Evolutionary conservation across 1,139 yeast species (phyloP).

Genomic region (Taiozyma sp.): DNA sequence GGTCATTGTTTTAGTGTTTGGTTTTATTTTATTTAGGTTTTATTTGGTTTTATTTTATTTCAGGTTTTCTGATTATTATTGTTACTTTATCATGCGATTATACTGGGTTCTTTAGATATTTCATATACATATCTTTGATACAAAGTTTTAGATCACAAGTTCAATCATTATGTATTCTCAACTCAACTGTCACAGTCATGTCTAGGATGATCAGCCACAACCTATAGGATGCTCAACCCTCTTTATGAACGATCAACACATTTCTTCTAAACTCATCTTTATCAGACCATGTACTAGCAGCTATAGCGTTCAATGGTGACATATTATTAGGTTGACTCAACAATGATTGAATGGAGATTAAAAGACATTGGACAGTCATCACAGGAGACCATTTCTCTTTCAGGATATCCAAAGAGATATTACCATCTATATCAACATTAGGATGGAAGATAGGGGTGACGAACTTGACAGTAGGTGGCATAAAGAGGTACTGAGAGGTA

Average conservation of each 20-base stretch:
- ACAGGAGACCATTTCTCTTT: slow-evolving; percentile 70
- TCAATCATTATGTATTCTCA: too few relatives aligned
- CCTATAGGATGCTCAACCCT: neutral
- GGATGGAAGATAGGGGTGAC: slow-evolving; percentile 70
- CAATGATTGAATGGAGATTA: slow-evolving; percentile 52
- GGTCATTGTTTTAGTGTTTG: neutral
- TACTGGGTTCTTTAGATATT: neutral
- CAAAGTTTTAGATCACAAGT: too few relatives aligned
- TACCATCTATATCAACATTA: slow-evolving; percentile 61
- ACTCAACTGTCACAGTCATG: too few relatives aligned
- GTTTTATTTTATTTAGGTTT: neutral
- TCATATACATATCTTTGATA: too few relatives aligned
- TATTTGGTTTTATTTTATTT: neutral
- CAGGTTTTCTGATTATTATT: neutral
- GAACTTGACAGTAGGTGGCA: slow-evolving; percentile 55
- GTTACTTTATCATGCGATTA: too few relatives aligned
- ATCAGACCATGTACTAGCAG: slow-evolving; percentile 40
- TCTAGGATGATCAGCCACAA: too few relatives aligned
- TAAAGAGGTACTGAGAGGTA: slow-evolving; percentile 53
- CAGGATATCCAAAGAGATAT: slow-evolving; percentile 36
- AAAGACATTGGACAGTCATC: slow-evolving; percentile 53
- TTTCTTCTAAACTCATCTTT: neutral
- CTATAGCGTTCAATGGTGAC: slow-evolving; percentile 45
- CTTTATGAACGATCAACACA: neutral
- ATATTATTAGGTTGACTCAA: slow-evolving; percentile 50